phyloP scores from a whole-genome alignment of 805 yeast genomes.

The Candida hungchunana region DNA sequence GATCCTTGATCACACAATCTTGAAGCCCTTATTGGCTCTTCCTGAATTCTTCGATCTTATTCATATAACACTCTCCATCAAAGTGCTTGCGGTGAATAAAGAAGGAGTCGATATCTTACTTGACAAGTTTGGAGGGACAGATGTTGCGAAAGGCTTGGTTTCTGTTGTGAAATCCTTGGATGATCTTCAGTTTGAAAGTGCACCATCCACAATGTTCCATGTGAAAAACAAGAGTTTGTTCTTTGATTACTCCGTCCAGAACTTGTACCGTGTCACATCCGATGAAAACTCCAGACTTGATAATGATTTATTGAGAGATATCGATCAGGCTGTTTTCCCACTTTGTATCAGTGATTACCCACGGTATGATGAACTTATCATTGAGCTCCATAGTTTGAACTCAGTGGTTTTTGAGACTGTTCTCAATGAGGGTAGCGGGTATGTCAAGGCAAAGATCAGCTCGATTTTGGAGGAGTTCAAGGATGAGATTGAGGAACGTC shows the following conservation, averaged over 20 bases:
- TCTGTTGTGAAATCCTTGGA: constrained; percentile 19
- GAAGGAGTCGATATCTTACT: constrained; percentile 18
- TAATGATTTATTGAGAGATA: constrained; percentile 1
- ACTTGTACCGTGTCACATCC: constrained; percentile 20
- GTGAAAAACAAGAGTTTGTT: constrained; percentile 20
- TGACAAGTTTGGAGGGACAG: constrained; percentile 8
- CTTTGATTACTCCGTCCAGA: constrained; percentile 18
- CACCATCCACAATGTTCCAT: constrained; percentile 26
- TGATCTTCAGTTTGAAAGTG: constrained; percentile 20
- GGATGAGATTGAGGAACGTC: constrained; percentile 14
- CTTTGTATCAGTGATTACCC: constrained; percentile 26
- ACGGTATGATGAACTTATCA: constrained; percentile 22
- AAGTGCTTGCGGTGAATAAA: constrained; percentile 30
- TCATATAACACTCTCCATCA: constrained; percentile 27
- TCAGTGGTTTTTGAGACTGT: constrained; percentile 6
- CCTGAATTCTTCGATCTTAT: constrained; percentile 27
- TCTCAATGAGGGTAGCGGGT: constrained; percentile 12
- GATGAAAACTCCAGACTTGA: constrained; percentile 13
- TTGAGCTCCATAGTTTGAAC: constrained; percentile 14
- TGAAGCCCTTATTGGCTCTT: constrained; percentile 28
- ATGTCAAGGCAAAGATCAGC: constrained; percentile 19
- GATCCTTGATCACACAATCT: constrained; percentile 25
- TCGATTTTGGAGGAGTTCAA: constrained; percentile 25
- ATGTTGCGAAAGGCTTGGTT: constrained; percentile 17
- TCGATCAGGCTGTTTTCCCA: constrained; percentile 21